phyloP scores from a whole-genome alignment of 129 eudicot genomes.

The Flaveria sonorensis region DNA sequence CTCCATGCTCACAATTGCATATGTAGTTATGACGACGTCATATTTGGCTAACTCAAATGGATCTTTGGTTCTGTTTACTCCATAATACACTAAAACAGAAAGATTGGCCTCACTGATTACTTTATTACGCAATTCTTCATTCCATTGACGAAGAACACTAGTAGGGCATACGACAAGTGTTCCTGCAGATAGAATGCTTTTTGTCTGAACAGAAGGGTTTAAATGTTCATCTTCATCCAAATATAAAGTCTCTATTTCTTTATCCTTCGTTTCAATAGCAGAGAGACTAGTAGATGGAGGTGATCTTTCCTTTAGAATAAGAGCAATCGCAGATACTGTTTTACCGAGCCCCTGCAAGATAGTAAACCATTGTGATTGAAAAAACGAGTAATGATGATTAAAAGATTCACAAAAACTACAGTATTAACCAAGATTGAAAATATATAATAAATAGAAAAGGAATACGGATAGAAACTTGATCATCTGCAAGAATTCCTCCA shows the following conservation, averaged over 20 bases:
- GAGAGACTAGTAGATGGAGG: conserved; percentile 45
- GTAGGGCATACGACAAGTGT: conserved; percentile 96
- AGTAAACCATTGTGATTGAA: conserved; percentile 9
- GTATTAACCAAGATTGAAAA: not conserved
- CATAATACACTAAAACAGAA: conserved; percentile 74
- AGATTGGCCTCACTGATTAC: conserved; percentile 73
- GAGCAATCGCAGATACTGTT: conserved; percentile 90
- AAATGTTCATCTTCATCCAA: conserved; percentile 51
- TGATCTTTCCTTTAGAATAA: conserved; percentile 79
- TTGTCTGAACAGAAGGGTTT: conserved; percentile 33
- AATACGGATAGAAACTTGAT: conserved; percentile 60
- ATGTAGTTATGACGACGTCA: conserved; percentile 89
- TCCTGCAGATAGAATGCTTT: conserved; percentile 75
- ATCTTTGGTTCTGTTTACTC: conserved; percentile 77
- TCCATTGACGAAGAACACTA: conserved; percentile 94
- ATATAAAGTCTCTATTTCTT: conserved; percentile 56
- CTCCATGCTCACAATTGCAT: conserved; percentile 94
- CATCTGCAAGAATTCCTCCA: conserved; percentile 98
- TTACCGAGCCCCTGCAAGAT: conserved; percentile 81
- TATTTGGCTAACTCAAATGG: conserved; percentile 78
- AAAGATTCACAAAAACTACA: not conserved
- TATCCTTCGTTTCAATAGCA: conserved; percentile 28
- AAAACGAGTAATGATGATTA: conserved; percentile 2
- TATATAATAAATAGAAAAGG: conserved; percentile 1
- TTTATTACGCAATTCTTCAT: conserved; percentile 70